A percentile compares a stretch with the other conserved stretches of the same genome.
Evolutionary conservation across 2,329 filamentous ascomycete species (phyloP).

Genomic region (Penicillium sp.): DNA sequence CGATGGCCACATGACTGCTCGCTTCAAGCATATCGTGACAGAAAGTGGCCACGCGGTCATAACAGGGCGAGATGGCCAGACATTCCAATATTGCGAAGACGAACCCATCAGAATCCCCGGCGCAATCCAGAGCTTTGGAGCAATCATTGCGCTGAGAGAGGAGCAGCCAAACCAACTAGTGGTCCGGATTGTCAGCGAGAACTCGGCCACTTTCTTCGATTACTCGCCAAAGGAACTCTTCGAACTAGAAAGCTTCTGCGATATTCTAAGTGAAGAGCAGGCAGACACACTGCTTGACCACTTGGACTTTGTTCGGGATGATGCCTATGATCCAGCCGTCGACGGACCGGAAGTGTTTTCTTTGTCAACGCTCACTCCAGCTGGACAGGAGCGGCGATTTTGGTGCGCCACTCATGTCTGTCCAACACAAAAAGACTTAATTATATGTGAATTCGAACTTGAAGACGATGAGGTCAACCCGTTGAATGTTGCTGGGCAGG

Average conservation of each 20-base stretch:
- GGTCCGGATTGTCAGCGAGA: conserved; percentile 76
- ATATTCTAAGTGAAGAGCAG: conserved; percentile 79
- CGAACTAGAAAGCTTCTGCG: conserved; percentile 68
- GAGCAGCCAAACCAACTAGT: conserved; percentile 63
- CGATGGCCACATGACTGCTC: conserved; percentile 58
- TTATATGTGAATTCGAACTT: conserved; percentile 85
- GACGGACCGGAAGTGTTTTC: conserved; percentile 87
- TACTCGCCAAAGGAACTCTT: conserved; percentile 76
- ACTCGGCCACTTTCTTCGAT: conserved; percentile 69
- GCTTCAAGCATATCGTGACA: conserved; percentile 74
- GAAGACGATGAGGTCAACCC: conserved; percentile 69
- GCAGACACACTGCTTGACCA: conserved; percentile 80
- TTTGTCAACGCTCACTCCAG: conserved; percentile 62
- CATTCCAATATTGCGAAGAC: conserved; percentile 77
- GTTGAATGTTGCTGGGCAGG: conserved; percentile 19
- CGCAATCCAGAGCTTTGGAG: conserved; percentile 76
- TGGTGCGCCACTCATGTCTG: conserved; percentile 87
- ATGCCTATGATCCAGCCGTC: conserved; percentile 67
- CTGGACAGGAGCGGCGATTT: conserved; percentile 59
- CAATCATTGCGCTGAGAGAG: conserved; percentile 65
- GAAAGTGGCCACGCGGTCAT: conserved; percentile 78
- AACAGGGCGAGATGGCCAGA: conserved; percentile 68
- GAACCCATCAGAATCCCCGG: conserved; percentile 84
- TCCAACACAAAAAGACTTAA: conserved; percentile 61
- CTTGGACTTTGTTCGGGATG: conserved; percentile 80